A percentile compares a stretch with the other conserved stretches of the same genome.
phyloP scores from a whole-genome alignment of 352 stramenopile species.

The Globisporangium spiculum region DNA sequence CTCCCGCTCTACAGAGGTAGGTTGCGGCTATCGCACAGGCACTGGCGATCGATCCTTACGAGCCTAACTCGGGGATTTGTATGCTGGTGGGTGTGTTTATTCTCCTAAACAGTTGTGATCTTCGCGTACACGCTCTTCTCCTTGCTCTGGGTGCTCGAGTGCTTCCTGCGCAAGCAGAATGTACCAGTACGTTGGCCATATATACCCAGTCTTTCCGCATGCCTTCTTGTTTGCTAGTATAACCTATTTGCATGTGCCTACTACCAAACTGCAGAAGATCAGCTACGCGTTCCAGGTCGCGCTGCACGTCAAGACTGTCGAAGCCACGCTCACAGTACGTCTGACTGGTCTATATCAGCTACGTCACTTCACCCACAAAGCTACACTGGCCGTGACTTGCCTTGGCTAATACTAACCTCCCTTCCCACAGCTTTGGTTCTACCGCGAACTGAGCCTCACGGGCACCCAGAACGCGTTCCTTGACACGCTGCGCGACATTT shows the following conservation, averaged over 20 bases:
- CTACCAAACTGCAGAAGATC: conserved; percentile 36
- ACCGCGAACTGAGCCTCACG: conserved; percentile 36
- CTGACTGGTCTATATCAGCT: neutral
- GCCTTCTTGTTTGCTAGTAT: neutral
- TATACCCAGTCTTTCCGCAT: neutral
- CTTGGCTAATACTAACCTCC: neutral
- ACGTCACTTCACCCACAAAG: neutral
- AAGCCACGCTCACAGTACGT: conserved; percentile 41
- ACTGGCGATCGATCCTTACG: neutral
- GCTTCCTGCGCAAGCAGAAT: conserved; percentile 34
- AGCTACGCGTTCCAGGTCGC: conserved; percentile 47
- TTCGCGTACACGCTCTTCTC: conserved; percentile 38
- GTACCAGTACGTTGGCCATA: conserved; percentile 29
- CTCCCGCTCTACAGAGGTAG: conserved; percentile 57
- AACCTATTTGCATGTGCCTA: neutral
- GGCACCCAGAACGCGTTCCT: conserved; percentile 31
- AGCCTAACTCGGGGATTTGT: neutral
- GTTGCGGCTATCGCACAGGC: neutral
- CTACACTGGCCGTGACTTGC: neutral
- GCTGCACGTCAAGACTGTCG: conserved; percentile 49
- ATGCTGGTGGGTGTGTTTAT: neutral
- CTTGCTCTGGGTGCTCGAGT: conserved; percentile 50
- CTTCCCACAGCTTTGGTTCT: conserved; percentile 40
- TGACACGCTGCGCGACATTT: conserved; percentile 28
- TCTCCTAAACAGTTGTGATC: conserved; percentile 32